Evolutionary conservation across 768 basidiomycete species (phyloP).

Genomic region (Pisolithus tinctorius): DNA sequence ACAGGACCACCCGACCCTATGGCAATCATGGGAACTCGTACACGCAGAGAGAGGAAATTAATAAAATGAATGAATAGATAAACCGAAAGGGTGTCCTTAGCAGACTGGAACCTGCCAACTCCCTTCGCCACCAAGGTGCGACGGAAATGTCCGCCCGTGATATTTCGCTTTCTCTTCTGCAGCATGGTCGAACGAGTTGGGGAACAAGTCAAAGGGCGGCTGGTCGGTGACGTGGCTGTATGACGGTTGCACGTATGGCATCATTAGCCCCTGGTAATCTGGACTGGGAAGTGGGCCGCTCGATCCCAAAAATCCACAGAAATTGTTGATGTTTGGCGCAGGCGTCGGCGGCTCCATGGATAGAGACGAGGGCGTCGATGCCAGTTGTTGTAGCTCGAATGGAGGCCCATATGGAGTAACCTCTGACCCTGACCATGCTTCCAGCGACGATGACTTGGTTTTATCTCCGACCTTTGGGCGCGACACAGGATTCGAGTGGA

Average conservation of each 20-base stretch:
- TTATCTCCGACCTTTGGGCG: slow-evolving; percentile 7
- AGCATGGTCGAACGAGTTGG: slow-evolving; percentile 20
- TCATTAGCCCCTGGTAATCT: slow-evolving; percentile 16
- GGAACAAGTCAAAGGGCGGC: slow-evolving; percentile 22
- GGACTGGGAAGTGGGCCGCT: slow-evolving; percentile 28
- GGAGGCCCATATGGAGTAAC: slow-evolving; percentile 1
- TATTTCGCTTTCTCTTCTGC: slow-evolving; percentile 27
- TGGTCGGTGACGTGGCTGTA: slow-evolving; percentile 23
- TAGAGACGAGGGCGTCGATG: slow-evolving; percentile 32
- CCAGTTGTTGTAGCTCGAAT: slow-evolving; percentile 15
- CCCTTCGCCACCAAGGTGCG: slow-evolving; percentile 54
- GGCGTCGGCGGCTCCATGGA: slow-evolving; percentile 28
- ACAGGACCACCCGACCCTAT: background rate
- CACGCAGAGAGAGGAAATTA: slow-evolving; percentile 4
- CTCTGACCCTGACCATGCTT: slow-evolving; percentile 20
- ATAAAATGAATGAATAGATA: slow-evolving; percentile 1
- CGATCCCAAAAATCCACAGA: slow-evolving; percentile 57
- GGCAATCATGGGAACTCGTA: slow-evolving; percentile 6
- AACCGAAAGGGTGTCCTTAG: slow-evolving; percentile 18
- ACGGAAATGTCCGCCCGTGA: slow-evolving; percentile 60
- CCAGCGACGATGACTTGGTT: slow-evolving; percentile 15
- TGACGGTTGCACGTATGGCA: slow-evolving; percentile 23
- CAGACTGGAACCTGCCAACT: slow-evolving; percentile 78
- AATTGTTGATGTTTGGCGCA: slow-evolving; percentile 26
- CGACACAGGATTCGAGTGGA: slow-evolving; percentile 18